Evolutionary conservation across 2,329 filamentous ascomycete genomes (phyloP).

Genomic region (Phaeosphaeria sp.): DNA sequence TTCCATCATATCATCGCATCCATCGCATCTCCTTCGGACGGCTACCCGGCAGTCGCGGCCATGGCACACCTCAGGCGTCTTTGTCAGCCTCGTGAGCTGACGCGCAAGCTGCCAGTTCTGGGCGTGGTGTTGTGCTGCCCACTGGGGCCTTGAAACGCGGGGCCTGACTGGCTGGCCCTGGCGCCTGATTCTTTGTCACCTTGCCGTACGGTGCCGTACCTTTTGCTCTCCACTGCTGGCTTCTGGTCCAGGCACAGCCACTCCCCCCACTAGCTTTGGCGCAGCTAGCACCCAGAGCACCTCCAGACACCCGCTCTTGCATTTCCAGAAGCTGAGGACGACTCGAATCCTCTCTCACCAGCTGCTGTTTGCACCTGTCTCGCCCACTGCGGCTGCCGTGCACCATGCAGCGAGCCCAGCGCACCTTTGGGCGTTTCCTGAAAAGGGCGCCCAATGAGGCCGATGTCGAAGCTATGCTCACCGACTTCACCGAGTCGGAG

Average conservation of each 20-base stretch:
- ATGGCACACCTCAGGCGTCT: background rate
- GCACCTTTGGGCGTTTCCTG: slow-evolving; percentile 75
- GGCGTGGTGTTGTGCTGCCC: background rate
- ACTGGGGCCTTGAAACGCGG: slow-evolving; percentile 1
- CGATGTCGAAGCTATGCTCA: slow-evolving; percentile 75
- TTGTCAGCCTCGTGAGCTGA: background rate
- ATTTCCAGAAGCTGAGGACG: background rate
- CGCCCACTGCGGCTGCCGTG: slow-evolving; percentile 23
- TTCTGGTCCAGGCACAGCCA: slow-evolving; percentile 2
- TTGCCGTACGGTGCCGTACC: background rate
- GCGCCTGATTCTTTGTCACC: background rate
- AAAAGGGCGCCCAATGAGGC: slow-evolving; percentile 76
- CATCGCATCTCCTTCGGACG: background rate
- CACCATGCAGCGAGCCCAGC: slow-evolving; percentile 74
- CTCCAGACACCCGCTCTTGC: background rate
- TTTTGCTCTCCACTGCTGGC: background rate
- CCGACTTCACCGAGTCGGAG: slow-evolving; percentile 82
- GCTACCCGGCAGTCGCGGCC: background rate
- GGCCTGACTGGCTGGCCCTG: background rate
- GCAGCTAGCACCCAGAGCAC: slow-evolving; percentile 6
- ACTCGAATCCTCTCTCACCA: slow-evolving; percentile 5
- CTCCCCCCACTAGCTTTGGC: slow-evolving; percentile 5
- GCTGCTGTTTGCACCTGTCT: slow-evolving; percentile 8
- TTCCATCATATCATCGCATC: background rate
- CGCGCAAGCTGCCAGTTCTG: background rate